phyloP scores from a whole-genome alignment of 2,329 filamentous ascomycete species.

The Trichoderma sp. region DNA sequence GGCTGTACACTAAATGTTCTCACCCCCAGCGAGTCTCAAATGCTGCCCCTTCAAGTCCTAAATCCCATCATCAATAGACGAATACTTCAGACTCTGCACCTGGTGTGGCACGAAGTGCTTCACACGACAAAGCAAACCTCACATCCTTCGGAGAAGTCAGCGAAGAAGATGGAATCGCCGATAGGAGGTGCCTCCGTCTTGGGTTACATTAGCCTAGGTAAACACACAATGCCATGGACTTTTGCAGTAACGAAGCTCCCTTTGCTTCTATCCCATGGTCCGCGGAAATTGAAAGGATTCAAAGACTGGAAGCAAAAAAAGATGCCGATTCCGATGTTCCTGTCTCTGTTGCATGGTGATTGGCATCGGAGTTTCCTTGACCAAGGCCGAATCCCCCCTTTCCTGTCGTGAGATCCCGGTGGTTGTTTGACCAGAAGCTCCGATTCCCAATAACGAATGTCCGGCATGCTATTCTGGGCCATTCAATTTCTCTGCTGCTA shows the following conservation, averaged over 20 bases:
- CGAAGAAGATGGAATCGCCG: not conserved
- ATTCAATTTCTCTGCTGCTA: not conserved
- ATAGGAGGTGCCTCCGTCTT: not conserved
- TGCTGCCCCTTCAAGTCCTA: too few species aligned
- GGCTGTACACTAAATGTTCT: not conserved
- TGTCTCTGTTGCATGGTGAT: not conserved
- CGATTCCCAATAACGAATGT: not conserved
- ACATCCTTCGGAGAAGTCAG: not conserved
- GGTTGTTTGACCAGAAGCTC: slow-evolving; percentile 2
- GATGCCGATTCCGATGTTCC: too few species aligned
- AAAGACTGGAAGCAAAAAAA: too few species aligned
- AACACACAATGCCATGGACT: not conserved
- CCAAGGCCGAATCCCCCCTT: not conserved
- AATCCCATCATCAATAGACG: too few species aligned
- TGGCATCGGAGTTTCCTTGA: not conserved
- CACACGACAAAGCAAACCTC: too few species aligned
- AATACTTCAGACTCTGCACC: too few species aligned
- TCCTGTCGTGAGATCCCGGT: not conserved
- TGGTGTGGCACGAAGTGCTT: too few species aligned
- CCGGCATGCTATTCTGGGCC: too few species aligned
- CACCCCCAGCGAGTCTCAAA: not conserved
- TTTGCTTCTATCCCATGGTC: too few species aligned
- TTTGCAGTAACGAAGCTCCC: not conserved
- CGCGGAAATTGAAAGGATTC: too few species aligned
- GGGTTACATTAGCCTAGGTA: not conserved